Evolutionary conservation across 805 yeast species (phyloP), one percentile per base, ranked within the genome.

Genomic region (Candida ortonii): DNA sequence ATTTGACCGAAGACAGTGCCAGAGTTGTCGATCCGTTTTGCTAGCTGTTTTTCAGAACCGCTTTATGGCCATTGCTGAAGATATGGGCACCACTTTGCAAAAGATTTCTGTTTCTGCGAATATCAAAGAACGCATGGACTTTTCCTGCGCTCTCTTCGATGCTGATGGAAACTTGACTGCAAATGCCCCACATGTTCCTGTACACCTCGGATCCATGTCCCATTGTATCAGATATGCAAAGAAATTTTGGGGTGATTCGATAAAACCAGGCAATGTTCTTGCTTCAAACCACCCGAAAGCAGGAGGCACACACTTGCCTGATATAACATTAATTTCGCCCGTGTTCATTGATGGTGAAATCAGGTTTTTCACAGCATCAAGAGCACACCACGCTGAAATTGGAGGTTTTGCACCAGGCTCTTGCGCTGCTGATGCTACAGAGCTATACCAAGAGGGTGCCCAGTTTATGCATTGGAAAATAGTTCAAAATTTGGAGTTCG

Each of bases 391-490:
- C 15, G 39, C 39, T 11, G 39, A 36, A 16, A 36, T 36, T 13
- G 39, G 39, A 21, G 39, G 39, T 4, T 36, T 35, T 27, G 39
- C 39, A 22, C 39, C 39, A 11, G 39, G 39, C 7, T 36, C 39
- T 14, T 36, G 39, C 17, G 39, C 39, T n/a, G 39, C 39, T 7
- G 39, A 36, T 21, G 39, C 39, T 9, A 36, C 39, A 7, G 39
- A 36, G 17, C 30, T 36, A 12, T 38, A 33, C 28, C 34, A 33
- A 22, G 81, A 75, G 52, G 81, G 80, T 34, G 79, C 75, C 3
- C 73, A 18, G 70, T 74, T 33, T 64, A 64, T 40, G 62, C 75
- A 35, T 16, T 73, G 72, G 60, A 71, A 71, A 49, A 59, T 76
- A 25, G 76, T 73, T 28, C 49, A 55, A 16, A 49, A 61, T 24